Base-by-base conservation (phyloP, 2,329 filamentous ascomycete species). In the Beauveria scarabaeidicola region DNA sequence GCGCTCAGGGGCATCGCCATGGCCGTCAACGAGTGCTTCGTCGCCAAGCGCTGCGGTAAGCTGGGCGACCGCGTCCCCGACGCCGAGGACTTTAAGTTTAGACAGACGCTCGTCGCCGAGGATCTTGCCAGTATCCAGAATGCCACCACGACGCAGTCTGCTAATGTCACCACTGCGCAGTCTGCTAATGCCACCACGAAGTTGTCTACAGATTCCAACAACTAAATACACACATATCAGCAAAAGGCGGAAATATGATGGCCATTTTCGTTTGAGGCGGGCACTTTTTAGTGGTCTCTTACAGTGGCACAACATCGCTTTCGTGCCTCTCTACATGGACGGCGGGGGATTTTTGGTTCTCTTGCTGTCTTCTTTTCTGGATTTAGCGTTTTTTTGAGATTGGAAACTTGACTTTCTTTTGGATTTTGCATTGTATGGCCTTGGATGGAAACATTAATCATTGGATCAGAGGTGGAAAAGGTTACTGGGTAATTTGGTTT, bases 1-100 rank as follows among this genome's bases (percentile, higher is more conserved):
- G 65, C 65, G 62, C 61, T 64, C 25, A 69, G 67, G 64, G 58
- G 57, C 19, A 59, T 71, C 27, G 65, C 59, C 25, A 66, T 69
- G 63, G 62, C 63, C 8, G 63, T 72, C 59, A 73, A 73, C 40
- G 62, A 66, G 40, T 73, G 72, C 53, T 54, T 72, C 2, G 69
- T 63, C 3, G 67, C 65, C 7, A 61, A 64, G 52, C 59, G 57
- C 54, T 71, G 69, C 38, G 68, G 69, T 27, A 7, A 10, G 3
- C 27, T 69, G 10, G 61, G 64, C 0, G 65, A 65, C 38, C 67
- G 63, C 51, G 64, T 66, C 13, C 63, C 48, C 25, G 38, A 21
- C 58, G 61, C 44, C 36, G 17, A 58, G 11, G n/a, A 41, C 6
- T 3, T 19, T 17, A 36, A 36, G 7, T 7, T 41, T 9, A 41